Evolutionary conservation across 257 asterid genomes (phyloP).

Genomic region (Asclepias syriaca): DNA sequence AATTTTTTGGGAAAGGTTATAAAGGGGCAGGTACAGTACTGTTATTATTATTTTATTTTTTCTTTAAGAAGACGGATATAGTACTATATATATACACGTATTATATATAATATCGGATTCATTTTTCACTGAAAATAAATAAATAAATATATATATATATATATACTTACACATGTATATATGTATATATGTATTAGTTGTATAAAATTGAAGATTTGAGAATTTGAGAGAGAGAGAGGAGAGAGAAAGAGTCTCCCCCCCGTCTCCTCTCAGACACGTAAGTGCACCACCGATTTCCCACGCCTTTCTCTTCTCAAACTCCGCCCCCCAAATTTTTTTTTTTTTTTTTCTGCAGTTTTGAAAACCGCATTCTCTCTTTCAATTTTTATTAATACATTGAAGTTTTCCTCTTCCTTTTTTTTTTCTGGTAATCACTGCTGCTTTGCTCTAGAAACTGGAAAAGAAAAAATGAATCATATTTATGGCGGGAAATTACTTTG

Average conservation of each 20-base stretch:
- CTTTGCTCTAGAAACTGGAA: background rate
- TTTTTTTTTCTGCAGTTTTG: too few species aligned
- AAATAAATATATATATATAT: too few species aligned
- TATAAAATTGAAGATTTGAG: background rate
- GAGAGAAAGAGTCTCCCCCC: background rate
- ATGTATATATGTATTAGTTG: too few species aligned
- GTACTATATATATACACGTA: too few species aligned
- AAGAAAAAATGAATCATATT: background rate
- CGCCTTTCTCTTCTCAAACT: background rate
- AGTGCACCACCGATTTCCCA: constrained; percentile 1
- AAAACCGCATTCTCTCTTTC: background rate
- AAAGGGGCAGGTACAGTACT: too few species aligned
- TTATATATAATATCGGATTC: too few species aligned
- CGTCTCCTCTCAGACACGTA: constrained; percentile 9
- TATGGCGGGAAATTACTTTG: constrained; percentile 7
- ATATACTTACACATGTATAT: too few species aligned
- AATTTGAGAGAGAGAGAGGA: background rate
- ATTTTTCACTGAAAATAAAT: too few species aligned
- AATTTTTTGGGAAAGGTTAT: too few species aligned
- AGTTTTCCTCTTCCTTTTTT: background rate
- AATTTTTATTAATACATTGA: background rate
- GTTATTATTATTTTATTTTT: too few species aligned
- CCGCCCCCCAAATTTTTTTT: background rate
- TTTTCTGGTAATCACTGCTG: background rate
- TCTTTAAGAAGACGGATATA: too few species aligned